Evolutionary conservation across 208 protist genomes (phyloP), one percentile per base, ranked within the genome.

Genomic region (Trypanosoma avium): DNA sequence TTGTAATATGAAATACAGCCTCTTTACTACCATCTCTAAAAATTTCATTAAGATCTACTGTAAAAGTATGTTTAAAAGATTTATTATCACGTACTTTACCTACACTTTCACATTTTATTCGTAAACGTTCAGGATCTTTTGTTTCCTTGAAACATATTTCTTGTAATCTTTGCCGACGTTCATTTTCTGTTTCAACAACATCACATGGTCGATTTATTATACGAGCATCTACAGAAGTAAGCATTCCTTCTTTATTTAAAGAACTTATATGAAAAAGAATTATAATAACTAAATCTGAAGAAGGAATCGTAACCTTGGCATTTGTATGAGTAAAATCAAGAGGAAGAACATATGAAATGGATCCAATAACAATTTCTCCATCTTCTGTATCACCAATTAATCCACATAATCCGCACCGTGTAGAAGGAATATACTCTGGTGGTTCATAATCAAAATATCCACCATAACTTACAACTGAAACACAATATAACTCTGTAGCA

Each of bases 21-120:
- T 77, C 65, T 35, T 60, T 48, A 58, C 79, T 79, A 17, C 56
- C 35, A 58, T 90, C 84, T 4, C 35, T 21, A 50, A 87, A 87
- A 21, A 61, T 29, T 32, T 68, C 47, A 8, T 63, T 4, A 65
- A 54, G 42, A 10, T 56, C 15, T 60, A 73, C 43, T 21, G 27
- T 19, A 46, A 62, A 52, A 33, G 19, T 19, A 17, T 27, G 30
- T 13, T 24, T 53, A 30, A n/a, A 40, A 21, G 43, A n/a, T 17
- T 21, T 45, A 24, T n/a, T 45, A 24, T 40, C 24, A 4, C 43
- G 17, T 24, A 35, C 17, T 10, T 52, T 29, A 24, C n/a, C 30
- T 24, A 43, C 38, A 29, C 57, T 52, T 8, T 50, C 57, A 52
- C 57, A 62, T 26, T 29, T 62, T 29, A 52, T 3, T 40, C 24